Base-by-base conservation (phyloP, 1,139 yeast genomes). In the Saccharomyces hybrid region DNA sequence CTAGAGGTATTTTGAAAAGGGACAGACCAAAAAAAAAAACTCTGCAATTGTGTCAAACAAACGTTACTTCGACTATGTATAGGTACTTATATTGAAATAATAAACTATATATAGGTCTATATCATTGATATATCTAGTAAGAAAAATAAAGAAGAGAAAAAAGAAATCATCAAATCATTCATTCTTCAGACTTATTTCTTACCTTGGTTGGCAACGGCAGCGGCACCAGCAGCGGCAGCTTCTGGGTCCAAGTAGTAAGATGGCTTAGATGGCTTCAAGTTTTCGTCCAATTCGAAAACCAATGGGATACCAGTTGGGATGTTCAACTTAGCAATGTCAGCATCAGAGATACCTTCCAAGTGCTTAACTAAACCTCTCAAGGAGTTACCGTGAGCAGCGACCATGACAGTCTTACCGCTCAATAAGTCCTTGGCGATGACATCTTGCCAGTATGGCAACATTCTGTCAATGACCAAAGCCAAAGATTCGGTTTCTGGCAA, bases 191-290 rank as follows among this genome's bases (percentile, higher is more conserved):
- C 55, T 60, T 63, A 61, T 66, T 74, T 77, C 71, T 80, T 80
- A 75, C 98, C 98, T 81, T 91, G 98, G 71, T 89, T 89, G 68
- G 98, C 98, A 66, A 91, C 98, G 58, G 97, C 97, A 70, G 97
- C 97, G 64, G 98, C 98, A 81, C 98, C 98, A 58, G 97, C 97
- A 63, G 90, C 97, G 72, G 98, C 98, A 71, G 97, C 98, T 79
- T 89, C 97, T 69, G 98, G 98, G 78, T 91, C 98, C 78, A 91
- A 86, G 84, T 91, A 91, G 82, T 90, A 88, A 67, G 95, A 86
- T 64, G 91, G 88, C 84, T 90, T 90, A 72, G 85, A 79, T 77
- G 97, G 97, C 77, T 83, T 83, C 78, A 91, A 86, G 70, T 80
- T 72, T 59, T 81, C 86, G 74, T 91, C 97, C 72, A 93, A 85